Evolutionary conservation across 1,284 basidiomycete species (phyloP), one percentile per base, ranked within the genome.

Genomic region (Phellinidium pouzarii): DNA sequence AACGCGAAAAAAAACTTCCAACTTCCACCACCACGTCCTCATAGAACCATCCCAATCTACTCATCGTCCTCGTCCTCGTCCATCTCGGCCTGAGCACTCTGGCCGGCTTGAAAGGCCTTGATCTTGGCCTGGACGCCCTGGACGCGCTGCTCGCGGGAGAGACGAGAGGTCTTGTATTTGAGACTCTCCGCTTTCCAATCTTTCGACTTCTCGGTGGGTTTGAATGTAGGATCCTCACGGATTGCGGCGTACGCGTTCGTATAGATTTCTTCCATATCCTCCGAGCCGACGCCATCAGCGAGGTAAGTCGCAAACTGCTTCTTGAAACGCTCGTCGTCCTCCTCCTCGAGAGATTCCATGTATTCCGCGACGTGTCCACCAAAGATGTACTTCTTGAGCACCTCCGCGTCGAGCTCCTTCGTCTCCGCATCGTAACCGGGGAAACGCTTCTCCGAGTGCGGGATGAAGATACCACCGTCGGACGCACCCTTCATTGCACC

Each of bases 291-390:
- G 62, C 89, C 96, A 69, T 96, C 93, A 45, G 90, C 93, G 60
- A 99, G 91, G 74, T 98, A 98, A 36, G 84, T 81, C 11, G 95
- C 67, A 75, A 98, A 98, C 69, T 98, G 95, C 80, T 95, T 98
- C 83, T 97, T 97, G 83, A 98, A 98, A 81, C 94, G 81, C 75
- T 98, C 95, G 67, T 98, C 96, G 70, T 99, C 96, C 76, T 99
- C 96, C 81, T 99, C 96, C 77, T 99, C 96, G 56, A 99, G 78
- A 48, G 85, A 89, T 77, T 99, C 93, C 96, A 99, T 99, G 81
- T 98, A 99, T 74, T 99, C 96, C 58, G 96, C 92, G 57, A 99
- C 87, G 71, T 99, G 94, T 52, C 94, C 94, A 71, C 94, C 95
- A 66, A 82, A 93, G 71, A 99, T 99, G 79, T 99, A 99, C 75